A percentile compares a stretch with the other conserved stretches of the same genome.
These are phyloP conservation scores for Didymella segeticola DNA, from an alignment of 2,329 filamentous ascomycete genomes.

Conservation along the genomic window DNA sequence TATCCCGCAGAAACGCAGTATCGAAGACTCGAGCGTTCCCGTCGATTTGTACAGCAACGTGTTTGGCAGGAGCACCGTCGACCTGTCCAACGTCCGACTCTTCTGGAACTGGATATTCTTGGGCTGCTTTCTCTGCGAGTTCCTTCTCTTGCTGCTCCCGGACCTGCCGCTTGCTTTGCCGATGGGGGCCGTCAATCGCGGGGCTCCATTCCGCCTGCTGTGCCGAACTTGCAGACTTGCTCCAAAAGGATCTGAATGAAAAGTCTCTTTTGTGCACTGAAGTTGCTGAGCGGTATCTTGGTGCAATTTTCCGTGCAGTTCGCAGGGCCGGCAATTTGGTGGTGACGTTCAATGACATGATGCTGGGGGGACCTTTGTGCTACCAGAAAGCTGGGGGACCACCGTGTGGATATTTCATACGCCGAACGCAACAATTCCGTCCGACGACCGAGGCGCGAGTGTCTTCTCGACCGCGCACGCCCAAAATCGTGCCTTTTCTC, in stretches of 20 bases:
- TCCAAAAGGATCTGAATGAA: constrained; percentile 30
- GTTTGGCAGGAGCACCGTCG: constrained; percentile 36
- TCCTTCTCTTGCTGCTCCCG: constrained; percentile 27
- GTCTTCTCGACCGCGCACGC: constrained; percentile 15
- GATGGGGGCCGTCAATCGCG: constrained; percentile 28
- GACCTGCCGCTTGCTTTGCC: constrained; percentile 29
- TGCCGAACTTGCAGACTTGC: constrained; percentile 23
- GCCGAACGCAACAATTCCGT: constrained; percentile 19
- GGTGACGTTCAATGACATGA: constrained; percentile 40
- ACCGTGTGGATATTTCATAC: constrained; percentile 19
- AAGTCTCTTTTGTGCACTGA: constrained; percentile 14
- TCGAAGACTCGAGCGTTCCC: constrained; percentile 41
- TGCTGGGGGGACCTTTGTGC: constrained; percentile 9
- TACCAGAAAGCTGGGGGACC: constrained; percentile 4
- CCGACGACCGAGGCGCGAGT: constrained; percentile 15
- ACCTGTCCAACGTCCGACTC: constrained; percentile 23
- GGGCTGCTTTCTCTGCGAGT: constrained; percentile 16
- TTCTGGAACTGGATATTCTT: constrained; percentile 11
- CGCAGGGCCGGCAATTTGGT: constrained; percentile 24
- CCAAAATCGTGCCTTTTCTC: constrained; percentile 19
- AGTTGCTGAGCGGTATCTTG: constrained; percentile 6
- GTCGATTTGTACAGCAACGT: constrained; percentile 43
- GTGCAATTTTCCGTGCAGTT: constrained; percentile 10
- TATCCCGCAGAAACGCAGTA: constrained; percentile 59
- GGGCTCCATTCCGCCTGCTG: constrained; percentile 29